phyloP scores from a whole-genome alignment of 202 grass and related monocot genomes.

The Eragrostis tef region DNA sequence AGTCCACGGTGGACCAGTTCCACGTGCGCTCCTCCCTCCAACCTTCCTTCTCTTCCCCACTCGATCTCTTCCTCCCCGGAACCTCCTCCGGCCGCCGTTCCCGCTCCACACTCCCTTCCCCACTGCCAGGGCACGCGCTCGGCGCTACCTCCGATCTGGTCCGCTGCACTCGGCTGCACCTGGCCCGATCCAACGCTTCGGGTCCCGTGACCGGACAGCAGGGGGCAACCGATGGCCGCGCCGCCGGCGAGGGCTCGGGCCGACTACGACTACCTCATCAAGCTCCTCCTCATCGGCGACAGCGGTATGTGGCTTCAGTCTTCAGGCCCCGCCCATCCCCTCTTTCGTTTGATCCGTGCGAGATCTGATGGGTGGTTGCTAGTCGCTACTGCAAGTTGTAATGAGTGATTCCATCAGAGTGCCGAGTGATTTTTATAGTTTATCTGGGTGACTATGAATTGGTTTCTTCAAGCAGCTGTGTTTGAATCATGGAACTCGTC shows the following conservation, averaged over 20 bases:
- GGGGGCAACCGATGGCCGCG: constrained; percentile 52
- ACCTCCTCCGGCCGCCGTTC: neutral
- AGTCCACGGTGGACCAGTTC: constrained; percentile 42
- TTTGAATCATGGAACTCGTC: no score
- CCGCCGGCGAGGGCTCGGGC: constrained; percentile 70
- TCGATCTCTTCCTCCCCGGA: neutral
- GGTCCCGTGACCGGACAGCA: neutral
- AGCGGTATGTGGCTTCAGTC: constrained; percentile 54
- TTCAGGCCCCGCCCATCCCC: neutral
- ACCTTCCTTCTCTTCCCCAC: neutral
- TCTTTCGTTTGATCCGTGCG: constrained; percentile 10
- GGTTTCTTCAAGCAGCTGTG: no score
- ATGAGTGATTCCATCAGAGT: no score
- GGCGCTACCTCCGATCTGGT: neutral
- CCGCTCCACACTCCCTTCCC: neutral
- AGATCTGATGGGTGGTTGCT: constrained; percentile 39
- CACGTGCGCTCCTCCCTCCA: neutral
- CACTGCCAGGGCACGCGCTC: no score
- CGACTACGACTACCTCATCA: constrained; percentile 82
- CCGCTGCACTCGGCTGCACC: neutral
- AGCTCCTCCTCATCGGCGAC: constrained; percentile 82
- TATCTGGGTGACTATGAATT: no score
- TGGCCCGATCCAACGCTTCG: neutral
- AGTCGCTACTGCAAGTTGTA: no score
- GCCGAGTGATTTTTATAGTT: no score